Percentiles rank a stretch among this genome's conserved stretches.
Evolutionary conservation across 139 green algal species (phyloP).

Genomic region (Coelastrella sp.): DNA sequence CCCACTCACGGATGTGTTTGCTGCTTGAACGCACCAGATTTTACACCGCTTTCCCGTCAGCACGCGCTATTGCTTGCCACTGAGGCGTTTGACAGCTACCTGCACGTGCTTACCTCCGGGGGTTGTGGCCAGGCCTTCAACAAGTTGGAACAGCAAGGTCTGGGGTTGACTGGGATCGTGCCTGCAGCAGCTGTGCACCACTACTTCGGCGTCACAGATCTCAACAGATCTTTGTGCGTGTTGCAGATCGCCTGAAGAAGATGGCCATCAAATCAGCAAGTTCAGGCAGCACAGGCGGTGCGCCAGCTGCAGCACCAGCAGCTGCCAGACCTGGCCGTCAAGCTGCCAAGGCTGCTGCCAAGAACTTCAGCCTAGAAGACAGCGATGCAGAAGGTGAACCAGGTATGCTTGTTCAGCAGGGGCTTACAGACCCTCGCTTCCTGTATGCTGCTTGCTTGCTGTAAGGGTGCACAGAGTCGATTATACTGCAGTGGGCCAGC

Average conservation of each 20-base stretch:
- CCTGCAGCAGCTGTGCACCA: not conserved
- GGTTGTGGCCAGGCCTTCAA: no score
- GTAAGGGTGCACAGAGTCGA: no score
- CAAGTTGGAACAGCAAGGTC: not conserved
- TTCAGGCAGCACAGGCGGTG: not conserved
- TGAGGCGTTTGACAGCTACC: no score
- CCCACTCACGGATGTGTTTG: no score
- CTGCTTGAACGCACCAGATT: no score
- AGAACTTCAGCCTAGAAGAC: not conserved
- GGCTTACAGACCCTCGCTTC: not conserved
- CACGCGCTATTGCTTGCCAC: no score
- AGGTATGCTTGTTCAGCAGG: no score
- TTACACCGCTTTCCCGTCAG: no score
- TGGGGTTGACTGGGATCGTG: not conserved
- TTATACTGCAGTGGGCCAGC: no score
- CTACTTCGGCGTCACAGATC: no score
- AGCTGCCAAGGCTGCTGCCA: conserved; percentile 24
- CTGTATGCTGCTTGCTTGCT: not conserved
- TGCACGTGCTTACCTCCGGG: no score
- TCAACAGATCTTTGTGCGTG: not conserved
- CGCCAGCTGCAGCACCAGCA: conserved; percentile 1
- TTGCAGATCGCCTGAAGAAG: conserved; percentile 47
- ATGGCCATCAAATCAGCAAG: conserved; percentile 40
- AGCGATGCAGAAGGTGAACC: not conserved
- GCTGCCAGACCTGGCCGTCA: not conserved